Percentiles rank a stretch among this genome's conserved stretches.
phyloP scores from a whole-genome alignment of 139 green algal genomes.

The Chlamydomonas applanata region DNA sequence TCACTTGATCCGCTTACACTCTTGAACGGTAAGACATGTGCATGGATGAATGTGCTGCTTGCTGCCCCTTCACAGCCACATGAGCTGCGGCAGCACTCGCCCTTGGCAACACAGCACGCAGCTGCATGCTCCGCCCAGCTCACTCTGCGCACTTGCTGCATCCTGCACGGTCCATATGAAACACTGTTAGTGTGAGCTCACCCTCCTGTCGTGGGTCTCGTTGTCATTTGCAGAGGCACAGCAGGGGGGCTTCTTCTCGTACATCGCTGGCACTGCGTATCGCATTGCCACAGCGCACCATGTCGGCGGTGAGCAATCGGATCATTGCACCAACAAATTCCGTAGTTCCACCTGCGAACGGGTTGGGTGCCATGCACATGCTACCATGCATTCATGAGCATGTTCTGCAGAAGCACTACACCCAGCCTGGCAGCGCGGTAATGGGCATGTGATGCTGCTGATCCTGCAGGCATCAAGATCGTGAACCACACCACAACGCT shows the following conservation, averaged over 20 bases:
- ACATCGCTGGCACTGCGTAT: constrained; percentile 63
- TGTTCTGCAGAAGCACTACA: neutral
- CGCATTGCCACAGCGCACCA: constrained; percentile 44
- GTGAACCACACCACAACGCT: constrained; percentile 68
- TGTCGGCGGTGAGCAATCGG: constrained; percentile 14
- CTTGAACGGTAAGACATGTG: neutral
- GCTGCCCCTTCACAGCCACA: too few relatives aligned
- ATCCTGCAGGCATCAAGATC: constrained; percentile 47
- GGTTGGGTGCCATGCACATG: neutral
- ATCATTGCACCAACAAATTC: too few relatives aligned
- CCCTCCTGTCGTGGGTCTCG: neutral
- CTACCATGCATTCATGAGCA: neutral
- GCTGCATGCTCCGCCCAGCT: too few relatives aligned
- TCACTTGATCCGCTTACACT: neutral
- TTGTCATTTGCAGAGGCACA: constrained; percentile 39
- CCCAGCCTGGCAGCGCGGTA: too few relatives aligned
- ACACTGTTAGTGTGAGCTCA: too few relatives aligned
- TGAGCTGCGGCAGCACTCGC: too few relatives aligned
- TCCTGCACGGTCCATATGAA: too few relatives aligned
- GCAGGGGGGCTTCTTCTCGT: constrained; percentile 63
- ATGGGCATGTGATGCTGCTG: too few relatives aligned
- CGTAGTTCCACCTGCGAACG: too few relatives aligned
- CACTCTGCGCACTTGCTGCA: too few relatives aligned
- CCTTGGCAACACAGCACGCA: too few relatives aligned
- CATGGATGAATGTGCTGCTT: too few relatives aligned